Conservation (phyloP, 192 early-diverging fungal species). For the Backusella macrospora region DNA sequence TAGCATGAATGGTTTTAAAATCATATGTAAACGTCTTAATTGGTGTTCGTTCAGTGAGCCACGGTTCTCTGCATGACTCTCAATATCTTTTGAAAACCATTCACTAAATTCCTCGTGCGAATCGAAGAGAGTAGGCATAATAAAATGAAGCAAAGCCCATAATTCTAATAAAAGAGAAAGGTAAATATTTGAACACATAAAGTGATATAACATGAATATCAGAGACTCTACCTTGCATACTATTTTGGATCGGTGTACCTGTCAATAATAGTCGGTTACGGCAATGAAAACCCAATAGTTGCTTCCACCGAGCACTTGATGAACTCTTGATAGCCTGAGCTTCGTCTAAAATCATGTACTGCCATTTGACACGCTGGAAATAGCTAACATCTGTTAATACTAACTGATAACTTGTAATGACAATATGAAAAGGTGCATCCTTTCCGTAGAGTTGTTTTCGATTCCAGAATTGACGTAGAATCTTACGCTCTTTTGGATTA, state of each 20-base stretch:
- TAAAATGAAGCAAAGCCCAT: constrained; percentile 92
- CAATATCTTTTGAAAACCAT: constrained; percentile 94
- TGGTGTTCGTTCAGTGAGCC: constrained; percentile 83
- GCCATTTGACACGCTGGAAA: constrained; percentile 87
- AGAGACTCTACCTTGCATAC: constrained; percentile 66
- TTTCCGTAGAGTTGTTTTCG: constrained; percentile 73
- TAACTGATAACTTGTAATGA: constrained; percentile 90
- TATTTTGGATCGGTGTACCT: constrained; percentile 94
- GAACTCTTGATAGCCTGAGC: constrained; percentile 95
- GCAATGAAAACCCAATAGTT: constrained; percentile 79
- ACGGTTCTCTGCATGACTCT: constrained; percentile 86
- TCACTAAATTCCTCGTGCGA: constrained; percentile 93
- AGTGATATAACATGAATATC: background rate
- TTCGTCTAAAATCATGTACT: constrained; percentile 95
- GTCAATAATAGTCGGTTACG: constrained; percentile 86
- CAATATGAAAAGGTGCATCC: constrained; percentile 84
- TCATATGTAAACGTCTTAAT: constrained; percentile 83
- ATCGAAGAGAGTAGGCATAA: constrained; percentile 94
- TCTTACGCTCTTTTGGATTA: constrained; percentile 78
- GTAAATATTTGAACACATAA: background rate
- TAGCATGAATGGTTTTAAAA: constrained; percentile 95
- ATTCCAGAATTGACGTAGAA: constrained; percentile 78
- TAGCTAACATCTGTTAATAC: constrained; percentile 80
- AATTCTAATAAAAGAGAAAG: constrained; percentile 57
- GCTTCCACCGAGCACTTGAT: constrained; percentile 85